Conservation (phyloP, 2,329 filamentous ascomycete genomes). For the Arthroderma sp. region DNA sequence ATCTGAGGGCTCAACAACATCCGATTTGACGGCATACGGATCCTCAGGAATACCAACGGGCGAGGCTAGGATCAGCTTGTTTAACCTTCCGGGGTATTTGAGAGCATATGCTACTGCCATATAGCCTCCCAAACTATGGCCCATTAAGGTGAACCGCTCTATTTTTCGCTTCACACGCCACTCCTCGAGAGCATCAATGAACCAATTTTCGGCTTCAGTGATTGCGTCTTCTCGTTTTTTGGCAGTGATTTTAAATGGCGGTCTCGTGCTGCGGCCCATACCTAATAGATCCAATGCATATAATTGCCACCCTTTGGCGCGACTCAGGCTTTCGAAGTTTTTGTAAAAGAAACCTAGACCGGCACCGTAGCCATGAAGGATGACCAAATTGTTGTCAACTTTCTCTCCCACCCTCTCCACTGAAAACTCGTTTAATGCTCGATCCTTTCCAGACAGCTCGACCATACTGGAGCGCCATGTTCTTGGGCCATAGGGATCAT, state of each 20-base stretch:
- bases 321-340: constrained; percentile 81
- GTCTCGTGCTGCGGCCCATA: constrained; percentile 80
- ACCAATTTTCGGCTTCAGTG: constrained; percentile 84
- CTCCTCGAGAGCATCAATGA: constrained; percentile 89
- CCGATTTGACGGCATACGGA: constrained; percentile 70
- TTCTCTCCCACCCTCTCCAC: constrained; percentile 71
- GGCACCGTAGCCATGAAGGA: constrained; percentile 93
- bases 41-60: constrained; percentile 92
- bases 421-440: constrained; percentile 83
- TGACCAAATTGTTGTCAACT: constrained; percentile 75
- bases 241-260: constrained; percentile 69
- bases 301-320: constrained; percentile 68
- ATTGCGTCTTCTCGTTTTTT: constrained; percentile 72
- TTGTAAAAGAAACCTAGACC: constrained; percentile 97
- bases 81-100: constrained; percentile 87
- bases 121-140: constrained; percentile 89
- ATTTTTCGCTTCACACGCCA: constrained; percentile 84
- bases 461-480: constrained; percentile 81
- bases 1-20: constrained; percentile 62
- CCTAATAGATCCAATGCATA: constrained; percentile 92
- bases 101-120: constrained; percentile 88
- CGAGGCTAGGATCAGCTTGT: constrained; percentile 90
- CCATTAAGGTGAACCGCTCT: constrained; percentile 83
- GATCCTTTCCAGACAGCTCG: constrained; percentile 67
- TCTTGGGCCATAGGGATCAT: constrained; percentile 72